These are phyloP conservation scores for Chaetomiaceae sp. DNA, from an alignment of 2,329 filamentous ascomycete species.

Conservation along the genomic window DNA sequence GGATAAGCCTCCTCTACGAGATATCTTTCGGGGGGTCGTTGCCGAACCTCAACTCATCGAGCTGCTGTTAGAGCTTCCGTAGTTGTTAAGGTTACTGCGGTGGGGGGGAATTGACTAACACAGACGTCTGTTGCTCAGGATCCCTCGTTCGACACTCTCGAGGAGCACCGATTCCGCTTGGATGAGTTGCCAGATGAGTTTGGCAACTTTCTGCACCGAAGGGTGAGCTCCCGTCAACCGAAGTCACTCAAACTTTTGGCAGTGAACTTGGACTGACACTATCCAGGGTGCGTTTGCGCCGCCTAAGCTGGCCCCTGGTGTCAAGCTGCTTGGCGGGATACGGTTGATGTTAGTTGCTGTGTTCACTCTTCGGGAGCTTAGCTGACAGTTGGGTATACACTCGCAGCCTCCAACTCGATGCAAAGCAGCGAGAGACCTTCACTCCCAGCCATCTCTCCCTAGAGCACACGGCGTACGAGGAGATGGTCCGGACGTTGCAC, in stretches of 20 bases:
- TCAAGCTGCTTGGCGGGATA: conserved; percentile 47
- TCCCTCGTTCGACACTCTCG: conserved; percentile 44
- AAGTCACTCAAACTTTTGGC: too few relatives aligned
- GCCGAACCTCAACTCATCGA: too few relatives aligned
- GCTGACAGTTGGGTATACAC: conserved; percentile 13
- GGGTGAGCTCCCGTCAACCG: conserved; percentile 44
- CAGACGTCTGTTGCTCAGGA: conserved; percentile 37
- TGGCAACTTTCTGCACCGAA: conserved; percentile 50
- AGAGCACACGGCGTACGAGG: conserved; percentile 45
- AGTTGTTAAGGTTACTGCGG: too few relatives aligned
- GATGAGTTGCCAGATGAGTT: conserved; percentile 57
- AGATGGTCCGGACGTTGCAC: conserved; percentile 52
- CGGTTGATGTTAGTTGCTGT: conserved; percentile 48
- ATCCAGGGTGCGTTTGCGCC: conserved; percentile 50
- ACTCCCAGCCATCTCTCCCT: conserved; percentile 52
- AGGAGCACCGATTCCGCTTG: conserved; percentile 47
- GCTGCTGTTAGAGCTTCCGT: too few relatives aligned
- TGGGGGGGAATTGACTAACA: background rate
- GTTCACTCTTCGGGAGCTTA: background rate
- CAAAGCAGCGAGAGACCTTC: conserved; percentile 55
- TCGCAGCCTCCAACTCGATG: conserved; percentile 52
- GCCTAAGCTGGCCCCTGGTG: conserved; percentile 39
- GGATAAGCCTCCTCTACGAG: too few relatives aligned
- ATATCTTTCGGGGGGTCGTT: too few relatives aligned
- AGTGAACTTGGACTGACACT: background rate